Conservation (phyloP, 441 rosid genomes). For the Hypseocharis bilobata region DNA sequence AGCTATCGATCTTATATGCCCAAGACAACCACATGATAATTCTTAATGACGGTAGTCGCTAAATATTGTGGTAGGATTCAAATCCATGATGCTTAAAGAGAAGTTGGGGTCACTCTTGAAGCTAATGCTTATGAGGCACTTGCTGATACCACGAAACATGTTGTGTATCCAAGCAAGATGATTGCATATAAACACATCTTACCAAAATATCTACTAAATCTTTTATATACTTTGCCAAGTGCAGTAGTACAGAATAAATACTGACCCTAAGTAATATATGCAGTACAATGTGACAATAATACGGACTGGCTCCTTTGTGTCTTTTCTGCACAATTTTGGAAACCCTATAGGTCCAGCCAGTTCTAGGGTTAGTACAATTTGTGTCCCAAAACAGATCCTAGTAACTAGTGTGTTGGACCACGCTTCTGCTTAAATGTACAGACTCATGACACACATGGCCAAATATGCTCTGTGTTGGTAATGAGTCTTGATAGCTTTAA, state of each 20-base stretch:
- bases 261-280: background rate
- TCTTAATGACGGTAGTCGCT: background rate
- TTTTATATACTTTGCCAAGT: background rate
- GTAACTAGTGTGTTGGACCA: conserved; percentile 2
- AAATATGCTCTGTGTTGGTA: background rate
- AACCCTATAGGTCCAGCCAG: conserved; percentile 4
- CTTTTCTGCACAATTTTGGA: conserved; percentile 1
- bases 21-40: background rate
- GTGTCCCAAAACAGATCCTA: background rate
- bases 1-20: no score
- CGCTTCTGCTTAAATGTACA: background rate
- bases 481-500: background rate
- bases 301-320: background rate
- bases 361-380: background rate
- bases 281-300: background rate
- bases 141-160: background rate
- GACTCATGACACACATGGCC: background rate
- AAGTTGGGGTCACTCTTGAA: background rate
- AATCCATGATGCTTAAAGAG: background rate
- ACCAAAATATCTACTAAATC: background rate
- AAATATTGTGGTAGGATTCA: background rate
- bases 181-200: background rate
- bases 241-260: background rate
- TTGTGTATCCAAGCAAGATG: background rate
- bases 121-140: background rate